Conservation (phyloP, 2,329 filamentous ascomycete species). For the Fusarium sp. region DNA sequence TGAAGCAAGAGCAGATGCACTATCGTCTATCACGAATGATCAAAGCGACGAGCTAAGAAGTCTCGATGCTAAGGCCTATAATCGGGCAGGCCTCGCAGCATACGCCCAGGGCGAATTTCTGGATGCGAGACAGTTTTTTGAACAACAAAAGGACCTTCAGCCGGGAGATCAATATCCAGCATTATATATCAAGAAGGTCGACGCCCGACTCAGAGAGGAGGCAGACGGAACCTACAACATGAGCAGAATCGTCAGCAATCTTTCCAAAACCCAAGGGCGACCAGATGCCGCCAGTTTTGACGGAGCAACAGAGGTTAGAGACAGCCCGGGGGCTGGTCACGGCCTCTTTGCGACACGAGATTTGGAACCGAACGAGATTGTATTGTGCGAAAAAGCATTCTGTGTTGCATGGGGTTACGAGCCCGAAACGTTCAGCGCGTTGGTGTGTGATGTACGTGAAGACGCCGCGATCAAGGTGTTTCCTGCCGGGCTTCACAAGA, state of each 20-base stretch:
- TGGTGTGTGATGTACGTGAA: slow-evolving; percentile 54
- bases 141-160: slow-evolving; percentile 44
- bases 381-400: slow-evolving; percentile 57
- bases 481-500: slow-evolving; percentile 52
- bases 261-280: slow-evolving; percentile 50
- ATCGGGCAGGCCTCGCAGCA: slow-evolving; percentile 52
- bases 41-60: slow-evolving; percentile 17
- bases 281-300: slow-evolving; percentile 52
- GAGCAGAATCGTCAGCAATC: slow-evolving; percentile 35
- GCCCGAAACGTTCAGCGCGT: slow-evolving; percentile 48
- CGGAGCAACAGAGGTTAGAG: slow-evolving; percentile 47
- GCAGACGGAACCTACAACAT: slow-evolving; percentile 44
- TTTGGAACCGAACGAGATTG: slow-evolving; percentile 51
- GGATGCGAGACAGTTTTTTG: slow-evolving; percentile 46
- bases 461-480: slow-evolving; percentile 49
- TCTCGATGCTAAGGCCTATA: slow-evolving; percentile 54
- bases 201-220: slow-evolving; percentile 48
- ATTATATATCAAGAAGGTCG: slow-evolving; percentile 38
- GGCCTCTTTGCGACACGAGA: slow-evolving; percentile 56
- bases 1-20: slow-evolving; percentile 52
- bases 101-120: slow-evolving; percentile 51
- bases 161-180: slow-evolving; percentile 43
- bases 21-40: slow-evolving; percentile 49
- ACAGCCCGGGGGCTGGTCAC: slow-evolving; percentile 51
- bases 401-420: slow-evolving; percentile 54